phyloP scores from a whole-genome alignment of 202 grass and related monocot genomes.

The Zoysia matrella region DNA sequence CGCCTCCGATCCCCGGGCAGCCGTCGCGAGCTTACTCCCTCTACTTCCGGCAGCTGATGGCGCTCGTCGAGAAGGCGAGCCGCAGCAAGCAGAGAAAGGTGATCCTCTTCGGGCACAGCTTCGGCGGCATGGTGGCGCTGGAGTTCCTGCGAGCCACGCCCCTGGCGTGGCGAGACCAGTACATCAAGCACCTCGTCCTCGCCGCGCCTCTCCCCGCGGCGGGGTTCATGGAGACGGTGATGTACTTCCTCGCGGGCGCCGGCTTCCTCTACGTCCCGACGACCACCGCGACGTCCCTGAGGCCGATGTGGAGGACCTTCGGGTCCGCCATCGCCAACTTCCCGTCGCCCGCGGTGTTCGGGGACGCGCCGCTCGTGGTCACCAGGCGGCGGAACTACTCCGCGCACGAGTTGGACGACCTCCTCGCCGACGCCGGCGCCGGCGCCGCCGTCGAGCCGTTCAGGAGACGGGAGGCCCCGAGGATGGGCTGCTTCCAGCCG shows the following conservation, averaged over 20 bases:
- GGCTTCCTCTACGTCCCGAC: conserved; percentile 55
- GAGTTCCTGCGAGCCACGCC: conserved; percentile 30
- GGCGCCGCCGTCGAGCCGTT: not conserved
- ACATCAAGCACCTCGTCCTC: conserved; percentile 44
- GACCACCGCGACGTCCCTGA: conserved; percentile 37
- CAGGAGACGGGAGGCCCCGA: not conserved
- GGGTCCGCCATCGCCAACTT: conserved; percentile 36
- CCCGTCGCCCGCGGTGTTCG: conserved; percentile 26
- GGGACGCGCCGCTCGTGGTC: not conserved
- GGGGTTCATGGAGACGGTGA: not conserved
- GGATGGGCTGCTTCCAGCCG: not conserved
- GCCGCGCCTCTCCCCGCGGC: conserved; percentile 19
- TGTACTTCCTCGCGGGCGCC: not conserved
- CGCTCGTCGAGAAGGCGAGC: conserved; percentile 31
- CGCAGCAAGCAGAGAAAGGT: conserved; percentile 35
- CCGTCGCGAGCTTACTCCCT: conserved; percentile 18
- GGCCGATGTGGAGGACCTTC: conserved; percentile 42
- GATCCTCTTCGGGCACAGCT: conserved; percentile 30
- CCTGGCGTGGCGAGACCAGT: conserved; percentile 34
- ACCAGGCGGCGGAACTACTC: conserved; percentile 40
- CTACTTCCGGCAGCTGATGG: conserved; percentile 37
- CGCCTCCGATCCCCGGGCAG: conserved; percentile 36
- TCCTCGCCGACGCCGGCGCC: conserved; percentile 36
- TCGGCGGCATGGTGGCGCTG: conserved; percentile 18
- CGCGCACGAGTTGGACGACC: conserved; percentile 1